phyloP scores from a whole-genome alignment of 805 yeast genomes.

The Komagataella ulmi region DNA sequence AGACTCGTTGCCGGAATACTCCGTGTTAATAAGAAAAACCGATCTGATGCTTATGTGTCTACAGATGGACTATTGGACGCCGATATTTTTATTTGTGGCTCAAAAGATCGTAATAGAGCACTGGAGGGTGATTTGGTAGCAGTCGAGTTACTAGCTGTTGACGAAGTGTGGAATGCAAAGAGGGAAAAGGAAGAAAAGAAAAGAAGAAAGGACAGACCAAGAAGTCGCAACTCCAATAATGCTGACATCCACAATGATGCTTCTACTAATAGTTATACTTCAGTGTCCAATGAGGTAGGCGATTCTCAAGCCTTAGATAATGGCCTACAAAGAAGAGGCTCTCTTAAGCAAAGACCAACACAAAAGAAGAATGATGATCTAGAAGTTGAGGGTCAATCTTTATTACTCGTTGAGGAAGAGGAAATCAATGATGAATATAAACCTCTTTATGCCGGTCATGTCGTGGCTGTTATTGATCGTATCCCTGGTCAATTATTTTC shows the following conservation, averaged over 20 bases:
- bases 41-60: conserved; percentile 97
- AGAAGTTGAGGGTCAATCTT: conserved; percentile 95
- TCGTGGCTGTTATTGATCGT: conserved; percentile 94
- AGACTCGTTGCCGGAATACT: conserved; percentile 83
- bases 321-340: conserved; percentile 64
- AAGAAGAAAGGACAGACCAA: conserved; percentile 52
- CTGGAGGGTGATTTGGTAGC: conserved; percentile 95
- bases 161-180: conserved; percentile 95
- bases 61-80: conserved; percentile 94
- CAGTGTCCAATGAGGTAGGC: conserved; percentile 15
- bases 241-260: conserved; percentile 79
- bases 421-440: conserved; percentile 86
- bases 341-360: conserved; percentile 88
- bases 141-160: conserved; percentile 84
- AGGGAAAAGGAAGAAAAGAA: conserved; percentile 96
- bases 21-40: conserved; percentile 89
- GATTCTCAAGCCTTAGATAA: conserved; percentile 10
- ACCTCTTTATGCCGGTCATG: conserved; percentile 95
- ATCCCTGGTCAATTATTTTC: conserved; percentile 94
- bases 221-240: conserved; percentile 10
- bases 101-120: conserved; percentile 96
- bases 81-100: conserved; percentile 94
- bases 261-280: conserved; percentile 30
- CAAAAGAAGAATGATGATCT: conserved; percentile 97
- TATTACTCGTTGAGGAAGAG: conserved; percentile 86